Percentiles rank a stretch among this genome's conserved stretches.
Evolutionary conservation across 129 eudicot genomes (phyloP).

Genomic region (Centrapalus pauciflorus): DNA sequence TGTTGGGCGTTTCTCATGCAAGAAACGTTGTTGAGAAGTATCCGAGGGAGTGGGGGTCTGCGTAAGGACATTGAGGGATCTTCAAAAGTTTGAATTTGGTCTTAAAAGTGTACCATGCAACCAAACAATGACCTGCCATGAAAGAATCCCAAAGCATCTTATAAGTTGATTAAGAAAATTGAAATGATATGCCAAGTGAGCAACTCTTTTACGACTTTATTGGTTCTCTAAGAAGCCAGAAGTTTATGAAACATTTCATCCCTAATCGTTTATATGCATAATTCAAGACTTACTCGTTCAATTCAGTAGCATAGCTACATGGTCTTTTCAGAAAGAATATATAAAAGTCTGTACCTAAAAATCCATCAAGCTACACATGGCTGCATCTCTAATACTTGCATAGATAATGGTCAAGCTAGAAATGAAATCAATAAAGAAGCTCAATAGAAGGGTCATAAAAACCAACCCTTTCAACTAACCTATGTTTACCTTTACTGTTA

Average conservation of each 20-base stretch:
- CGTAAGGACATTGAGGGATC: constrained; percentile 42
- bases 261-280: too few relatives aligned
- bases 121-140: constrained; percentile 8
- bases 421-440: background rate
- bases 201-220: too few relatives aligned
- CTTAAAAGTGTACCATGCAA: constrained; percentile 13
- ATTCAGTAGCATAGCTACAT: too few relatives aligned
- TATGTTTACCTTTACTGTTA: background rate
- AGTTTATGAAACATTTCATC: too few relatives aligned
- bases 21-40: constrained; percentile 79
- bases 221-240: too few relatives aligned
- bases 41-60: constrained; percentile 70
- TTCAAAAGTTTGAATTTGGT: background rate
- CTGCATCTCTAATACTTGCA: background rate
- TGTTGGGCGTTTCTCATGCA: constrained; percentile 99
- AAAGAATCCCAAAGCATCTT: background rate
- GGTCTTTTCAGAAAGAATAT: background rate
- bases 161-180: background rate
- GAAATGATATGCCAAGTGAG: too few relatives aligned
- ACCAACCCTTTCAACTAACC: background rate
- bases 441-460: background rate
- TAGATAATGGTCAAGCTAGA: background rate
- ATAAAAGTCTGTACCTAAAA: background rate
- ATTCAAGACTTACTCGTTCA: too few relatives aligned
- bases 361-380: constrained; percentile 1